These are phyloP conservation scores for Talinum fruticosum DNA, from an alignment of 148 eudicot genomes.

Conservation along the genomic window DNA sequence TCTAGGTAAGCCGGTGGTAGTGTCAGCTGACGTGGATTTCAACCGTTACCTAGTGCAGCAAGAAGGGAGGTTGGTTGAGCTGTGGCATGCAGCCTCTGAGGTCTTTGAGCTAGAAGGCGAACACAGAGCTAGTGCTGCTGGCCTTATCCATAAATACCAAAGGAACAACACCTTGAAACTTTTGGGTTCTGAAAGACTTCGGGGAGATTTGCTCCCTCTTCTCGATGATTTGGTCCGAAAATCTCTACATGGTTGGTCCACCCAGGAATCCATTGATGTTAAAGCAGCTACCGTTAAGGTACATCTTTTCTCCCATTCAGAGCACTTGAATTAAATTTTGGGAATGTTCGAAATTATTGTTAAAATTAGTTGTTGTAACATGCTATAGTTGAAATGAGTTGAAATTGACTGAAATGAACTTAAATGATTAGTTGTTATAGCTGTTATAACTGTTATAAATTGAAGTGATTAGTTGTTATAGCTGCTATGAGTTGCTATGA, in stretches of 20 bases:
- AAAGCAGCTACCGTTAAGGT: slow-evolving; percentile 31
- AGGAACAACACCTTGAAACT: slow-evolving; percentile 32
- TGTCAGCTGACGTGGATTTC: slow-evolving; percentile 43
- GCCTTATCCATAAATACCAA: slow-evolving; percentile 41
- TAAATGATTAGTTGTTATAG: no score
- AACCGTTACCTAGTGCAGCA: slow-evolving; percentile 44
- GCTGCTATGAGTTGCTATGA: no score
- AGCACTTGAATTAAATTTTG: no score
- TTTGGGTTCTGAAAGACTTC: slow-evolving; percentile 43
- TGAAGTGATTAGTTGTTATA: no score
- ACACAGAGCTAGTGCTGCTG: slow-evolving; percentile 38
- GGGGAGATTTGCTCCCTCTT: slow-evolving; percentile 28
- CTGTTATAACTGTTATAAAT: no score
- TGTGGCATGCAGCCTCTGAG: slow-evolving; percentile 46
- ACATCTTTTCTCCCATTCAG: neutral
- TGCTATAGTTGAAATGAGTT: no score
- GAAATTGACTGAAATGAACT: no score
- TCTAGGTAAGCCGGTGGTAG: slow-evolving; percentile 45
- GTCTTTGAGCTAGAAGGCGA: slow-evolving; percentile 44
- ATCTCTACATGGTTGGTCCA: slow-evolving; percentile 25
- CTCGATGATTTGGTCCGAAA: slow-evolving; percentile 28
- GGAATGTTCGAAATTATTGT: no score
- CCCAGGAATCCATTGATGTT: slow-evolving; percentile 24
- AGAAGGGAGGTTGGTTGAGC: slow-evolving; percentile 47
- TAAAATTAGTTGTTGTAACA: no score